Percentiles rank a stretch among this genome's conserved stretches.
These are phyloP conservation scores for Dendrobium catenatum DNA, from an alignment of 106 monocot species.

Conservation along the genomic window DNA sequence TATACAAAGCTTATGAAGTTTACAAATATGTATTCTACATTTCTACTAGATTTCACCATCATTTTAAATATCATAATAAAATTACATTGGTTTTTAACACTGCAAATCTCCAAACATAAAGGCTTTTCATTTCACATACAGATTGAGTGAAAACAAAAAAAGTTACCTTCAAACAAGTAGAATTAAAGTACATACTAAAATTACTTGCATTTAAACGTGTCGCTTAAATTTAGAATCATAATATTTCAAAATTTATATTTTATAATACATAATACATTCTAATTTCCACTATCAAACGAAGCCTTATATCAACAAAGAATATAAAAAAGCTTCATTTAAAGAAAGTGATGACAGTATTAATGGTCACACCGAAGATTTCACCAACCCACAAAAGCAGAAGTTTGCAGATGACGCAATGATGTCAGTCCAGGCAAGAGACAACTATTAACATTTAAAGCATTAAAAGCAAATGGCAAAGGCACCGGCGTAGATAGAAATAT, in stretches of 20 bases:
- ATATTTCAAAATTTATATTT: too few species aligned
- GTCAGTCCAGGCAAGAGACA: background rate
- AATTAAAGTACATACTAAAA: too few species aligned
- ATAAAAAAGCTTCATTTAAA: background rate
- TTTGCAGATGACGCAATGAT: background rate
- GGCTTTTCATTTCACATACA: background rate
- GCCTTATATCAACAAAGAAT: background rate
- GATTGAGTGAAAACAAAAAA: background rate
- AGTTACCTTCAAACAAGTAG: too few species aligned
- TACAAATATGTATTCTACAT: too few species aligned
- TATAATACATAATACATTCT: background rate
- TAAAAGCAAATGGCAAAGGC: background rate
- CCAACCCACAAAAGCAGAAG: background rate
- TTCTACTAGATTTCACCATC: too few species aligned
- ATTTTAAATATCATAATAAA: too few species aligned
- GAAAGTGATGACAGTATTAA: background rate
- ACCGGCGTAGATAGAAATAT: background rate
- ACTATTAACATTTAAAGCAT: background rate
- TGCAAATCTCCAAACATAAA: background rate
- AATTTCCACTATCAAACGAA: background rate
- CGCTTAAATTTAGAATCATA: too few species aligned
- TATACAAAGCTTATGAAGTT: too few species aligned
- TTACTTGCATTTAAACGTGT: too few species aligned
- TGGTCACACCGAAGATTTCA: background rate
- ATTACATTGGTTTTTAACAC: background rate